phyloP scores from a whole-genome alignment of 2,329 filamentous ascomycete species.

The Kalmusia sp. region DNA sequence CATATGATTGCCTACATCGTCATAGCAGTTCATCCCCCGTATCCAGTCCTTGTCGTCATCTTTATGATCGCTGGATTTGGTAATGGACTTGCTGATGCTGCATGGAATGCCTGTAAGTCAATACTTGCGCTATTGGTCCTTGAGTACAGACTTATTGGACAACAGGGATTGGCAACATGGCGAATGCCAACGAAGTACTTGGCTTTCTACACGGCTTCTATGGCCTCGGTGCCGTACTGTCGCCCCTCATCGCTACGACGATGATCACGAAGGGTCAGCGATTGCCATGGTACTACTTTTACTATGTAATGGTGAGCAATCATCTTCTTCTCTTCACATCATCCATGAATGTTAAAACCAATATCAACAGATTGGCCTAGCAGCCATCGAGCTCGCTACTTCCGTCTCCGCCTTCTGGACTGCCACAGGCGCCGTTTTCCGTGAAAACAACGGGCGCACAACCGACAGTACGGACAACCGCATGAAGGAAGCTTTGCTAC shows the following conservation, averaged over 20 bases:
- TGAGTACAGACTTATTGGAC: constrained; percentile 39
- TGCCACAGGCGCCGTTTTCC: constrained; percentile 65
- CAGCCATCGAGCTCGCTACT: constrained; percentile 62
- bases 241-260: constrained; percentile 73
- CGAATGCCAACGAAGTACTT: constrained; percentile 74
- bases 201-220: constrained; percentile 77
- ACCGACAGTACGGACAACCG: constrained; percentile 55
- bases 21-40: constrained; percentile 72
- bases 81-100: constrained; percentile 71
- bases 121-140: background rate
- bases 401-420: constrained; percentile 68
- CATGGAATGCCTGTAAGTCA: constrained; percentile 54
- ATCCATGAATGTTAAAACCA: background rate
- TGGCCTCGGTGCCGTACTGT: constrained; percentile 72
- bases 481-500: constrained; percentile 59
- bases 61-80: constrained; percentile 74
- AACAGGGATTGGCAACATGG: constrained; percentile 71
- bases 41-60: constrained; percentile 69
- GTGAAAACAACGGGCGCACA: constrained; percentile 56
- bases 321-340: background rate
- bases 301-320: constrained; percentile 72
- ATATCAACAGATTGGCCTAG: constrained; percentile 57
- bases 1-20: constrained; percentile 71
- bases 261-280: constrained; percentile 68
- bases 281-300: constrained; percentile 75